Evolutionary conservation across 2,329 filamentous ascomycete species (phyloP).

Genomic region (Fusarium musae): DNA sequence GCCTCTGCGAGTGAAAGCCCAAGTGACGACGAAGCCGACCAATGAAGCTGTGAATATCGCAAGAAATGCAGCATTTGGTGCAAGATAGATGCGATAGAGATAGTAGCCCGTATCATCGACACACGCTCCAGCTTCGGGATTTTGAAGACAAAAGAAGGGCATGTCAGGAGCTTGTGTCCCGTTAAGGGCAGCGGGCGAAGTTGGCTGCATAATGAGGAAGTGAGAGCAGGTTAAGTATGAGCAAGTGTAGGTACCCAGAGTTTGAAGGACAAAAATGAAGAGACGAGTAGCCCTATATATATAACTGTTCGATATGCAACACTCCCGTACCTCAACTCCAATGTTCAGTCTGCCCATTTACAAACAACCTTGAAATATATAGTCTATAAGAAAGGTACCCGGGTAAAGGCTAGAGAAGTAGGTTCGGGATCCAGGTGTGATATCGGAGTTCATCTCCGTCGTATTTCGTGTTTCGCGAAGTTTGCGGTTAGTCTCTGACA

Average conservation of each 20-base stretch:
- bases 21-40: constrained; percentile 54
- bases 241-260: not conserved
- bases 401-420: not conserved
- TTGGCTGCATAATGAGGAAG: constrained; percentile 5
- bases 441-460: not conserved
- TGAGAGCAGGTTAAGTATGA: not conserved
- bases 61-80: constrained; percentile 63
- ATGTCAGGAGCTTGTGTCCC: constrained; percentile 34
- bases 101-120: constrained; percentile 55
- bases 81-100: constrained; percentile 61
- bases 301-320: constrained; percentile 1
- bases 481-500: not conserved
- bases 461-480: constrained; percentile 11
- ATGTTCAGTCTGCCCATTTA: not conserved
- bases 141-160: constrained; percentile 43
- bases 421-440: not conserved
- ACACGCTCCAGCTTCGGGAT: constrained; percentile 47
- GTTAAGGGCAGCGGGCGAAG: constrained; percentile 33
- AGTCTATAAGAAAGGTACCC: not conserved
- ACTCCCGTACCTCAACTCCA: not conserved
- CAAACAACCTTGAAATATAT: not conserved
- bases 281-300: not conserved
- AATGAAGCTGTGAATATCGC: constrained; percentile 60
- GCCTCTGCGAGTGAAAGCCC: constrained; percentile 57
- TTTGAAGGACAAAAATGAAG: not conserved